These are phyloP conservation scores for Colletotrichum truncatum DNA, from an alignment of 2,329 filamentous ascomycete genomes.

Conservation along the genomic window DNA sequence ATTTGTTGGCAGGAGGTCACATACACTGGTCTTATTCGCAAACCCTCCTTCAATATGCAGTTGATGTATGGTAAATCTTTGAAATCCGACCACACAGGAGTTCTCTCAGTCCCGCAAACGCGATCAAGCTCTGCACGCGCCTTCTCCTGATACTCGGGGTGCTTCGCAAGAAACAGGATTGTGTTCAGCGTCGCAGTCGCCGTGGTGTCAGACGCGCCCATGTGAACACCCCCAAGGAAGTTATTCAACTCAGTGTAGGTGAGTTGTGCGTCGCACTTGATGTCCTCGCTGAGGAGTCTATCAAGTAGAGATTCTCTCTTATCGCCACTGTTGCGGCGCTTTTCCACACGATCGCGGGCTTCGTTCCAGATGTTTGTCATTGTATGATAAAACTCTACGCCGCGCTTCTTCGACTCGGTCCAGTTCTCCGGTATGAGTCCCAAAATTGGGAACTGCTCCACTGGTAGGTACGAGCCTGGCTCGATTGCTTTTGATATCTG, in stretches of 20 bases:
- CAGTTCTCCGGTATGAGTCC: slow-evolving; percentile 53
- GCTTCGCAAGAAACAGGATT: slow-evolving; percentile 52
- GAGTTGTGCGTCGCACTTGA: slow-evolving; percentile 36
- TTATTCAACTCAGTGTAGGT: slow-evolving; percentile 41
- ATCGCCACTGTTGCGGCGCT: slow-evolving; percentile 38
- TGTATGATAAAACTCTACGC: slow-evolving; percentile 44
- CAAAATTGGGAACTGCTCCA: slow-evolving; percentile 56
- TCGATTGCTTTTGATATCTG: slow-evolving; percentile 52
- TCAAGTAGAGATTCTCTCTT: slow-evolving; percentile 47
- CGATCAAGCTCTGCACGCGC: slow-evolving; percentile 52
- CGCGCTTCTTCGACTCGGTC: slow-evolving; percentile 47
- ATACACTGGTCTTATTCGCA: slow-evolving; percentile 50
- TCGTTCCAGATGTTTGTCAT: slow-evolving; percentile 52
- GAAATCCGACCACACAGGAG: slow-evolving; percentile 48
- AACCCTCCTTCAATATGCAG: slow-evolving; percentile 50
- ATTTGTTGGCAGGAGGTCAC: neutral
- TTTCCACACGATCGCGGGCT: slow-evolving; percentile 42
- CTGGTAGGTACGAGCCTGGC: slow-evolving; percentile 56
- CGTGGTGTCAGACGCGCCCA: slow-evolving; percentile 46
- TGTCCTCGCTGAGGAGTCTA: slow-evolving; percentile 47
- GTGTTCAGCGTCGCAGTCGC: slow-evolving; percentile 45
- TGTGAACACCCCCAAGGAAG: slow-evolving; percentile 46
- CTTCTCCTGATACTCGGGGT: slow-evolving; percentile 46
- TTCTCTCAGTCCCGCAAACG: slow-evolving; percentile 44
- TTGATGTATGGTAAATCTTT: slow-evolving; percentile 49